Evolutionary conservation across 1,284 basidiomycete species (phyloP), one percentile per base, ranked within the genome.

Genomic region (Ustilago trichophora): DNA sequence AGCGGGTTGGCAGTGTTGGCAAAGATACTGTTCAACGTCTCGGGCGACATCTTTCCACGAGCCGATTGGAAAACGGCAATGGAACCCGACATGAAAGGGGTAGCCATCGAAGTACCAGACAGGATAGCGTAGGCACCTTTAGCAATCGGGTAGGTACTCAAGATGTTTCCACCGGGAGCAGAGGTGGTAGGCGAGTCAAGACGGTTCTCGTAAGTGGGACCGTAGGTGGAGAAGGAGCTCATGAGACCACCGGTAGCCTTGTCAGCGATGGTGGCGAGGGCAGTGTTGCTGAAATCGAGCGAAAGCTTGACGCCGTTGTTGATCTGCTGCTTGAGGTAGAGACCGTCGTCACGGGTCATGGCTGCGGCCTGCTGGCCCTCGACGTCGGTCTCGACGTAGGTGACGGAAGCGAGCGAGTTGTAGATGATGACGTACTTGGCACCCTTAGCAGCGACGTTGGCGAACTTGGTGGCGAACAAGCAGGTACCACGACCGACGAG

Each of bases 131-230:
- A 85, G 11, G 82, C 82, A 34, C 86, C 60, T 40, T 65, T 58
- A n/a, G 37, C 29, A 21, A 65, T 32, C n/a, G 62, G 69, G 51
- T 42, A 82, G 45, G 54, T 78, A 50, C 59, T 82, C 57, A 67
- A 80, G 29, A 77, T 76, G 76, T 77, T 85, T 9, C 85, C 86
- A 48, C 88, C 88, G 1, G 88, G 88, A 16, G 88, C 87, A 13
- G 85, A 83, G 27, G 88, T 77, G 2, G 85, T 83, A 7, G 88
- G 87, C 31, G 41, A 40, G 58, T 86, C 85, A 75, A 87, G 84
- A 78, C 82, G 85, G 75, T 87, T 83, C 70, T 89, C 87, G 74
- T 87, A 85, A 9, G 86, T 84, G 3, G 87, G 87, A 0, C 87
- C 87, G 64, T 86, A 87, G 35, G 83, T 83, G 4, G 85, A 85